phyloP scores from a whole-genome alignment of 2,329 filamentous ascomycete species.

The Diaporthe aspalathi region DNA sequence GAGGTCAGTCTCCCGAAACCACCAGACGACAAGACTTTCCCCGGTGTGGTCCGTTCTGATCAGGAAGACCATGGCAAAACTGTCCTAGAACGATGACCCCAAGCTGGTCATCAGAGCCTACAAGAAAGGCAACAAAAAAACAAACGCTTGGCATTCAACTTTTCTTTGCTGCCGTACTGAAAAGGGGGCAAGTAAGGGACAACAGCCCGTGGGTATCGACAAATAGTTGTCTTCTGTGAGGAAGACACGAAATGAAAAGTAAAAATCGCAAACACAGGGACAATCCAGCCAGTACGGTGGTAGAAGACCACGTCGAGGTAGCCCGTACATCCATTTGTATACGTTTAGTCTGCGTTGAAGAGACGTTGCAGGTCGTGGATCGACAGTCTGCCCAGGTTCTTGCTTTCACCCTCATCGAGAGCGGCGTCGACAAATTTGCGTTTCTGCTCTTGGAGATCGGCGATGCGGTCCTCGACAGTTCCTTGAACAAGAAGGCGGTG shows the following conservation, averaged over 20 bases:
- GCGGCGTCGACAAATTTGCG: slow-evolving; percentile 80
- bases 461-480: slow-evolving; percentile 90
- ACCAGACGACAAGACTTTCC: neutral
- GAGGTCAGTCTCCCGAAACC: neutral
- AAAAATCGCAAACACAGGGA: neutral
- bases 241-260: neutral
- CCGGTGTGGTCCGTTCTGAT: neutral
- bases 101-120: neutral
- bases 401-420: slow-evolving; percentile 79
- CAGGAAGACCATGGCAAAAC: neutral
- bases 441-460: slow-evolving; percentile 83
- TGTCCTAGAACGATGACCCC: neutral
- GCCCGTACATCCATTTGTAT: neutral
- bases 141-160: too few relatives aligned
- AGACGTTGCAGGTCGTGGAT: slow-evolving; percentile 76
- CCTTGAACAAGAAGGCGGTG: slow-evolving; percentile 81
- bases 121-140: neutral
- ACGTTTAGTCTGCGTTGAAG: slow-evolving; percentile 55
- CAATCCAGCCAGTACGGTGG: neutral
- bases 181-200: neutral
- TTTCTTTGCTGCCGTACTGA: neutral
- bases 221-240: neutral
- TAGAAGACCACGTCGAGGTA: neutral
- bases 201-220: slow-evolving; percentile 5
- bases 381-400: slow-evolving; percentile 74